Base-by-base conservation (phyloP, 305 asterid genomes). In the Stenogyne calaminthoides region DNA sequence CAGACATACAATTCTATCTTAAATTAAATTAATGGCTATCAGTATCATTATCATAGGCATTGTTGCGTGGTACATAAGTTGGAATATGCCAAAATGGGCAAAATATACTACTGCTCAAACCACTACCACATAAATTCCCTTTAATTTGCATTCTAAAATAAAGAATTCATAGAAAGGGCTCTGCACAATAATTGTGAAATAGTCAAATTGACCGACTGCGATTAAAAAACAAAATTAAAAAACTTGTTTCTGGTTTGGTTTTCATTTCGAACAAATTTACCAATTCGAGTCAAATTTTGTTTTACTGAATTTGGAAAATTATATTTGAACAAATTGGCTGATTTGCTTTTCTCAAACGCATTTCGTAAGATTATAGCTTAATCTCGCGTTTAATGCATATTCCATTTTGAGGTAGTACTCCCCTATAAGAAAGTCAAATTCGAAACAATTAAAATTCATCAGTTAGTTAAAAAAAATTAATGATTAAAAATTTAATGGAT, bases 81-180 rank as follows among this genome's bases (percentile, higher is more conserved):
- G 74, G 59, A 59, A 72, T 39, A 36, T 34, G 39, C 61, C 67
- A 59, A 67, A 77, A 47, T 3, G 34, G 15, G 5, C 3, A 14
- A 62, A 46, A 9, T 19, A 34, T 20, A 39, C 12, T 49, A 5
- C 56, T 49, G 6, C 55, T 49, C 65, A 2, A 34, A 52, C 39
- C 62, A 29, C 62, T 1, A 70, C 71, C 72, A 64, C 64, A 64
- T 7, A 25, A 40, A 37, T 62, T 49, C 10, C 56, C 51, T 40
- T 11, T 47, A 9, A 11, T 11, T 55, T 37, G 22, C 3, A 39
- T 55, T 22, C 70, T 14, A 14, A 25, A 2, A 40, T 6, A 3
- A 58, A 56, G 9, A 51, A 44, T 49, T 19, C 6, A 18, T 55
- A 7, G 47, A 7, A 2, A 22, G 2, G 1, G 1, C 11, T 14